Conservation (phyloP, 208 protist species). For the Trichomonas vaginalis region DNA sequence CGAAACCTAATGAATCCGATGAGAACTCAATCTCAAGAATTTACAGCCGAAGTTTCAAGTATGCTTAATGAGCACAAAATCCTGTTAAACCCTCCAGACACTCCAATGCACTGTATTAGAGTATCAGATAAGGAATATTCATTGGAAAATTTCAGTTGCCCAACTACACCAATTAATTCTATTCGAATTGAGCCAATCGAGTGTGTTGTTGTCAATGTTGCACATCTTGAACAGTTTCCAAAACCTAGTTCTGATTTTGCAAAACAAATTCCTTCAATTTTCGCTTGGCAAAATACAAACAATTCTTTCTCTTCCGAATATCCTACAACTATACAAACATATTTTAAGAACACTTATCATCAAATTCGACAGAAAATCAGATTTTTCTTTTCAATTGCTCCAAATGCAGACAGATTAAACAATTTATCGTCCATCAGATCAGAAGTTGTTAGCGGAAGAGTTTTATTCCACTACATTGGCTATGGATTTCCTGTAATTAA, state of each 20-base stretch:
- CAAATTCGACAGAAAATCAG: background rate
- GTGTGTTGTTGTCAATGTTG: background rate
- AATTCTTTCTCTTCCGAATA: background rate
- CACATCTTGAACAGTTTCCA: background rate
- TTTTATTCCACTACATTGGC: background rate
- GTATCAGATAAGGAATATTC: background rate
- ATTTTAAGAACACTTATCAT: background rate
- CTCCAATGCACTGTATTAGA: too few species aligned
- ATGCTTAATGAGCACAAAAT: background rate
- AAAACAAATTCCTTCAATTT: background rate
- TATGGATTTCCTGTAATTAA: slow-evolving; percentile 6
- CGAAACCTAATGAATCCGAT: background rate
- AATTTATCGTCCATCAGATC: background rate
- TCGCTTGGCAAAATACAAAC: background rate
- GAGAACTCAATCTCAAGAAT: background rate
- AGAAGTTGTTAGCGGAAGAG: background rate
- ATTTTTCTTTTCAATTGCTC: slow-evolving; percentile 12
- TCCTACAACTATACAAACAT: background rate
- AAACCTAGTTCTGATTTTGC: background rate
- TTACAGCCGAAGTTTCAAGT: background rate
- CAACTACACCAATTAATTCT: background rate
- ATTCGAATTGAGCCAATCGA: background rate
- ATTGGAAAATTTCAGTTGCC: background rate
- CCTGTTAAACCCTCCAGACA: background rate
- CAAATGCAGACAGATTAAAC: background rate